phyloP scores from a whole-genome alignment of 2,329 filamentous ascomycete genomes.

The Sporothrix pseudoabietina region DNA sequence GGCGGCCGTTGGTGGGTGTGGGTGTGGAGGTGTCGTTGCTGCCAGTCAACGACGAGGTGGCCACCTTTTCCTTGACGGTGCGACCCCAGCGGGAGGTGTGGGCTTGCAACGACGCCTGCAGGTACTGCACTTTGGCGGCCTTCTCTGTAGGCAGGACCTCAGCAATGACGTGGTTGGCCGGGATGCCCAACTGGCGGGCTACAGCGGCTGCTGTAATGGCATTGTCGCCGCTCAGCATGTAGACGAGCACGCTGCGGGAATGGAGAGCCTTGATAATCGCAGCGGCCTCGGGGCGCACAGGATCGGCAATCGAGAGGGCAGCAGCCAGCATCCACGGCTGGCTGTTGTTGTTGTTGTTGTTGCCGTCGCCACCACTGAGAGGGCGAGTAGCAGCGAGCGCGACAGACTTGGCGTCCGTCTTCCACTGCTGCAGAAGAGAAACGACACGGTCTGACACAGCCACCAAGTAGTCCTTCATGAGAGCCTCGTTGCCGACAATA shows the following conservation, averaged over 20 bases:
- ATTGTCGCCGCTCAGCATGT: conserved; percentile 94
- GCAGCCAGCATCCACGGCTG: conserved; percentile 57
- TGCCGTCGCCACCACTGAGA: not conserved
- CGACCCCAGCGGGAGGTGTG: conserved; percentile 31
- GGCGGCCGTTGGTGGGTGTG: conserved; percentile 40
- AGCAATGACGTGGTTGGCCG: conserved; percentile 73
- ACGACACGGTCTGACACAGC: conserved; percentile 43
- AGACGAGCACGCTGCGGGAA: conserved; percentile 69
- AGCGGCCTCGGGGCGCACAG: conserved; percentile 72
- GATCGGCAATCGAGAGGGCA: conserved; percentile 76
- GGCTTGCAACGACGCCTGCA: conserved; percentile 57
- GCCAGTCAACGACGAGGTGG: not conserved
- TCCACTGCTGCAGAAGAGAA: conserved; percentile 57
- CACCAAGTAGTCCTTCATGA: conserved; percentile 60
- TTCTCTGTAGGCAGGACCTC: conserved; percentile 86
- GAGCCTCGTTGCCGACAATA: conserved; percentile 70
- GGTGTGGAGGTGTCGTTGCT: not conserved
- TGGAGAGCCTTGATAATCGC: conserved; percentile 66
- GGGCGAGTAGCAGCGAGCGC: conserved; percentile 57
- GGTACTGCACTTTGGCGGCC: conserved; percentile 66
- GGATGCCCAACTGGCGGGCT: conserved; percentile 73
- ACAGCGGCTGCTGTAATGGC: conserved; percentile 80
- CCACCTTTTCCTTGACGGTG: not conserved
- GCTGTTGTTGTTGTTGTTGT: too few relatives aligned
- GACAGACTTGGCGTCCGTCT: conserved; percentile 64